Percentiles rank a stretch among this genome's conserved stretches.
phyloP scores from a whole-genome alignment of 331 rosid species.

The Telfairia occidentalis region DNA sequence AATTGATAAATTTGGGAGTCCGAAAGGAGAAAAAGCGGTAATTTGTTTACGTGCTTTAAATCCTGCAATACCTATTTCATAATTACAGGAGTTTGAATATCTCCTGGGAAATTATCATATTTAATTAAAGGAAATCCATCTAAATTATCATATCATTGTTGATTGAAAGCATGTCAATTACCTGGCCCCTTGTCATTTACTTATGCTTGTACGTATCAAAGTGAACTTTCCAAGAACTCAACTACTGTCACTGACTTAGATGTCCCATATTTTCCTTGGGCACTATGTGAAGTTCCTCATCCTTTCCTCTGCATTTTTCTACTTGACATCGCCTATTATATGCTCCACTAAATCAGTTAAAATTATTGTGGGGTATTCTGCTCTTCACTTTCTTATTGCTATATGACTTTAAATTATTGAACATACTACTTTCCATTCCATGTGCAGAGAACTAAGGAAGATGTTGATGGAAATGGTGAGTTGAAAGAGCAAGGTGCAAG shows the following conservation, averaged over 20 bases:
- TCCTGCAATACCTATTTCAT: neutral
- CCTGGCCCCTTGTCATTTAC: neutral
- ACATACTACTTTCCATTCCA: neutral
- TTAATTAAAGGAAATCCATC: neutral
- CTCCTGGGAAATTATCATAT: neutral
- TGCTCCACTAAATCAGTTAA: neutral
- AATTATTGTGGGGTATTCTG: neutral
- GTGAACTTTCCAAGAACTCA: neutral
- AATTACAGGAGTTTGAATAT: neutral
- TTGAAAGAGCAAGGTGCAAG: neutral
- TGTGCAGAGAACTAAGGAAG: slow-evolving; percentile 1
- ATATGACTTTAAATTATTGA: neutral
- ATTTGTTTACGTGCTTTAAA: neutral
- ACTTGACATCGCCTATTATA: neutral
- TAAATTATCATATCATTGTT: neutral
- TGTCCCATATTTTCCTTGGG: neutral
- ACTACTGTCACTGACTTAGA: neutral
- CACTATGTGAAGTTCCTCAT: neutral
- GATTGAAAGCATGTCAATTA: neutral
- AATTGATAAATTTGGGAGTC: neutral
- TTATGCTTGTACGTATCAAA: neutral
- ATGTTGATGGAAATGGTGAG: neutral
- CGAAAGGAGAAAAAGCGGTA: neutral
- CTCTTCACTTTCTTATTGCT: neutral
- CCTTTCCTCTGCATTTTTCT: neutral